Conservation (phyloP, 129 eudicot genomes). For the Chrysanthemum makinoi region DNA sequence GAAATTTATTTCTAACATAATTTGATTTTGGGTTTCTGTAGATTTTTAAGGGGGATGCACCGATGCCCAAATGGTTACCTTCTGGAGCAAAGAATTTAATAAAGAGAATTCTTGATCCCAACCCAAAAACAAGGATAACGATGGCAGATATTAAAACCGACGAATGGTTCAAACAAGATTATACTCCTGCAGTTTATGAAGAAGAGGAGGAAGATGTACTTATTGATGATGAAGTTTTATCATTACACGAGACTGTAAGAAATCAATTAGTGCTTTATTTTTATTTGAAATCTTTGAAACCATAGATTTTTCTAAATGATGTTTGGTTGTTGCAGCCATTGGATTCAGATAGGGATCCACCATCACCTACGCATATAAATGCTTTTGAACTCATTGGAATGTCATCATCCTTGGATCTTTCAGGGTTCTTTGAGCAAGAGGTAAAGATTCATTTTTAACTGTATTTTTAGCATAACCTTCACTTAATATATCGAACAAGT, state of each 20-base stretch:
- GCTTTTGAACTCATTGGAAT: constrained; percentile 96
- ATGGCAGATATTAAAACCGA: constrained; percentile 65
- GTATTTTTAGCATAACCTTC: background rate
- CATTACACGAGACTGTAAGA: constrained; percentile 55
- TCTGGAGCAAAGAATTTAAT: constrained; percentile 66
- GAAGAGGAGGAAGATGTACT: constrained; percentile 58
- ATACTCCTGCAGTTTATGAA: constrained; percentile 61
- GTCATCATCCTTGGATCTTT: constrained; percentile 83
- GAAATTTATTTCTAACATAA: constrained; percentile 9
- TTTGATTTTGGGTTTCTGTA: constrained; percentile 29
- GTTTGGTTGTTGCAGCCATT: constrained; percentile 40
- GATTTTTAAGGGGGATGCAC: constrained; percentile 86
- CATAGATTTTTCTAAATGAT: constrained; percentile 2
- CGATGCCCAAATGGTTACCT: constrained; percentile 91
- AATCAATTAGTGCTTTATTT: background rate
- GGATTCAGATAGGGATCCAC: constrained; percentile 56
- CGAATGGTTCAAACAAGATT: constrained; percentile 79
- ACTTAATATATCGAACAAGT: background rate
- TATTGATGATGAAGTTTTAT: constrained; percentile 59
- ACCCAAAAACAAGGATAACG: constrained; percentile 65
- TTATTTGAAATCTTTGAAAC: constrained; percentile 5
- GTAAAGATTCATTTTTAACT: constrained; percentile 28
- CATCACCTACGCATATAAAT: constrained; percentile 62
- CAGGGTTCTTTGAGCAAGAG: constrained; percentile 95
- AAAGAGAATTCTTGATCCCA: constrained; percentile 89